These are phyloP conservation scores for Skeletonema menzelii DNA, from an alignment of 108 stramenopile genomes.

Conservation along the genomic window DNA sequence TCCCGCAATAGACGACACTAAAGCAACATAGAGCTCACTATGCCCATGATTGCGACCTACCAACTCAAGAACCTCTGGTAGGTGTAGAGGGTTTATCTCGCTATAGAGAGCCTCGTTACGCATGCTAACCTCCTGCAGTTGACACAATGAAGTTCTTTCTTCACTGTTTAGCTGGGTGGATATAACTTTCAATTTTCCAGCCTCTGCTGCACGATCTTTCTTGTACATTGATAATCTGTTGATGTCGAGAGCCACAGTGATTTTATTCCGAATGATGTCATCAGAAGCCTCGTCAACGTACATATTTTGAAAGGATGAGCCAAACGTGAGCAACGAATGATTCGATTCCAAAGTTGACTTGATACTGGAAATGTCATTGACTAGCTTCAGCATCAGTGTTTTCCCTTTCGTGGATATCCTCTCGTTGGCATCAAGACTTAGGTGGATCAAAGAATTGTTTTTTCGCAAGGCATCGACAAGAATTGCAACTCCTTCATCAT, in stretches of 20 bases:
- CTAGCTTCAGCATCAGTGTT: neutral
- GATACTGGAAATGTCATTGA: neutral
- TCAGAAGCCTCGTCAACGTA: neutral
- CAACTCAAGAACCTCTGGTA: neutral
- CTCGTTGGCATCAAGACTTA: neutral
- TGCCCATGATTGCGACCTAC: neutral
- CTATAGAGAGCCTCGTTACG: neutral
- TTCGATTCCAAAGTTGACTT: neutral
- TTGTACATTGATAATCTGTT: neutral
- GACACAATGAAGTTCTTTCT: neutral
- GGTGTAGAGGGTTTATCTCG: neutral
- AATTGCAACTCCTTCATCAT: no score
- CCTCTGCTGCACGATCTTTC: neutral
- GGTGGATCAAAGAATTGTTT: no score
- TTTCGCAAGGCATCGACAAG: no score
- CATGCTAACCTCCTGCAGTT: neutral
- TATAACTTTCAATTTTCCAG: neutral
- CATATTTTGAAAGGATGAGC: neutral
- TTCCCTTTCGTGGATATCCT: neutral
- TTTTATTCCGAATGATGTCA: neutral
- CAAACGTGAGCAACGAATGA: neutral
- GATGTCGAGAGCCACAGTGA: neutral
- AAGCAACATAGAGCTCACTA: neutral
- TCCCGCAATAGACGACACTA: neutral
- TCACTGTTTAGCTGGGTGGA: neutral